These are phyloP conservation scores for Trichosanthes truncata DNA, from an alignment of 306 rosid species.

Conservation along the genomic window DNA sequence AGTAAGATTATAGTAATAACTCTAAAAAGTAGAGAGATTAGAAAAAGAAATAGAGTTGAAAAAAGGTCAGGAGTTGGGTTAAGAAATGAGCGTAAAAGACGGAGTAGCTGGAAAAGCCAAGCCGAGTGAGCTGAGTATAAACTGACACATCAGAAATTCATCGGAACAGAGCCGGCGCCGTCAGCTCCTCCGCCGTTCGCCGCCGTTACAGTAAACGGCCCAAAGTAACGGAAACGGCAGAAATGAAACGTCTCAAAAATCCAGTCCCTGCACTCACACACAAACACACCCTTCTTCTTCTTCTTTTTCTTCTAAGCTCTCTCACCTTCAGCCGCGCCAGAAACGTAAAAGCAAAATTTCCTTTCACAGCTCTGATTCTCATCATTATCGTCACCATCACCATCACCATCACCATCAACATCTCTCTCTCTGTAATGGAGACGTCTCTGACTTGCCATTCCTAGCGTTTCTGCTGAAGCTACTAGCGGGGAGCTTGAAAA, in stretches of 20 bases:
- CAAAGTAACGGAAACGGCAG: background rate
- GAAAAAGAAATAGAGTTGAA: too few relatives aligned
- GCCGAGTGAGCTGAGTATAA: background rate
- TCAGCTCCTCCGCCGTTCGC: background rate
- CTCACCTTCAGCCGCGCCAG: background rate
- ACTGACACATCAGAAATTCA: background rate
- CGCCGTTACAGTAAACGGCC: background rate
- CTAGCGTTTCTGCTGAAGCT: background rate
- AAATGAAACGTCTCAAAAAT: conserved; percentile 1
- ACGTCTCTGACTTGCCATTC: background rate
- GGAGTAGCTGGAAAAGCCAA: background rate
- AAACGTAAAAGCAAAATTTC: background rate
- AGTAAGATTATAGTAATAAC: too few relatives aligned
- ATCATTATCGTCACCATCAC: background rate
- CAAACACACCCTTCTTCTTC: background rate
- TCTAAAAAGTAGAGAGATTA: too few relatives aligned
- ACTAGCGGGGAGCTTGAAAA: background rate
- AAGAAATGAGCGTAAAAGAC: background rate
- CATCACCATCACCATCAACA: background rate
- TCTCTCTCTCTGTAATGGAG: background rate
- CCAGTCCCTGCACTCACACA: background rate
- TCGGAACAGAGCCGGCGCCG: background rate
- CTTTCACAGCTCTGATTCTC: background rate
- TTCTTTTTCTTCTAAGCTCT: background rate
- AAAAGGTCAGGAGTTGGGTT: background rate